Evolutionary conservation across 768 basidiomycete genomes (phyloP), one percentile per base, ranked within the genome.

Genomic region (Tulasnella sp.): DNA sequence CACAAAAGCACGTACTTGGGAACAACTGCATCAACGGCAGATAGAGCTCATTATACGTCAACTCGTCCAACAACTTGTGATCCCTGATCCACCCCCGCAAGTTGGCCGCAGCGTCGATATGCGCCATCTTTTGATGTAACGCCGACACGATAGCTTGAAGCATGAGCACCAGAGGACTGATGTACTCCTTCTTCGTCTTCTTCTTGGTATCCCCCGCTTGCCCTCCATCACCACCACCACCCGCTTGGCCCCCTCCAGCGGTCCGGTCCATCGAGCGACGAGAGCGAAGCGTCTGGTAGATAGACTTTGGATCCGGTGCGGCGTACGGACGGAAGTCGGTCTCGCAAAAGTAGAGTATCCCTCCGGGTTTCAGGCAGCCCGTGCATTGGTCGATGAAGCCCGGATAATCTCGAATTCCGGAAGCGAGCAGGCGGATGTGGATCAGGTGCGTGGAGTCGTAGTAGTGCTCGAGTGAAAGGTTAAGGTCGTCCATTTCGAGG

Each of bases 401-500:
- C 17, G 42, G 37, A 25, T 76, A 76, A 34, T 76, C 71, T 22
- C 42, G 49, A 37, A 76, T 54, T 22, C 76, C 76, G 22, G 75
- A 40, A 25, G 75, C 19, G 25, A 76, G 64, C 2, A 76, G 34
- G 15, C 75, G 75, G 75, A 70, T 70, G 68, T 76, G 75, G 31
- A 76, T 52, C 42, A 76, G 71, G 31, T 71, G 12, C 15, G 71
- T 34, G 36, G 17, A 52, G 70, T 72, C 40, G 29, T 76, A 52
- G 49, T 71, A 72, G 40, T 76, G 76, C 12, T 71, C 69, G n/a
- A 76, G 39, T 14, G 39, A 11, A 39, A 76, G 76, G 71, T 76
- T 76, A 15, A 76, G 45, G 40, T 76, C 71, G 71, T 76, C 76
- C n/a, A 76, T 45, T 25, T 76, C 76, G 31, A 76, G 49, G 31